phyloP scores from a whole-genome alignment of 257 asterid genomes.

The Scutellaria minor region DNA sequence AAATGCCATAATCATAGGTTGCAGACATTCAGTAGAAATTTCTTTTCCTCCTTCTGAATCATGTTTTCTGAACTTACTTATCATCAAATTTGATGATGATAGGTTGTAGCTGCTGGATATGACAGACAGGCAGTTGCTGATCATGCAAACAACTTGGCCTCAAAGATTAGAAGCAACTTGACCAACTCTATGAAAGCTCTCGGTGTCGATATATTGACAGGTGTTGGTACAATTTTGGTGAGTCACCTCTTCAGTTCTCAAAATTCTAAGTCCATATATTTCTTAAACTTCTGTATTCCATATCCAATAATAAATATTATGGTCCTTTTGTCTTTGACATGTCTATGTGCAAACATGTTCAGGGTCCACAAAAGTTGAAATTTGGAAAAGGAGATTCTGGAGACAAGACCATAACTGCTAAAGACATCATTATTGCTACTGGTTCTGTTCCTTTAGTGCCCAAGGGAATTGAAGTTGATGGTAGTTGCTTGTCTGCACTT shows the following conservation, averaged over 20 bases:
- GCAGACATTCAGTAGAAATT: conserved; percentile 11
- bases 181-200: conserved; percentile 91
- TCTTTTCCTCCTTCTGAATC: conserved; percentile 16
- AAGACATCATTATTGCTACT: conserved; percentile 89
- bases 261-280: conserved; percentile 18
- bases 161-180: conserved; percentile 83
- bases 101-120: conserved; percentile 95
- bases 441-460: conserved; percentile 94
- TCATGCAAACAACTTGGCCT: conserved; percentile 89
- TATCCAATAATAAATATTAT: neutral
- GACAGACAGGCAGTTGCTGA: conserved; percentile 94
- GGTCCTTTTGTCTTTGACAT: conserved; percentile 17
- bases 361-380: conserved; percentile 97
- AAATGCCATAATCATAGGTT: conserved; percentile 47
- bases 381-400: conserved; percentile 67
- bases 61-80: conserved; percentile 26
- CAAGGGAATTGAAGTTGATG: conserved; percentile 97
- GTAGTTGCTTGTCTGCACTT: conserved; percentile 52
- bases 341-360: conserved; percentile 33
- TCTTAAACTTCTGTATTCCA: neutral
- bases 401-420: conserved; percentile 76
- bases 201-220: conserved; percentile 96
- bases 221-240: conserved; percentile 85
- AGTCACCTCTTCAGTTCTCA: conserved; percentile 34
- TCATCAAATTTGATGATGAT: conserved; percentile 36